A percentile compares a stretch with the other conserved stretches of the same genome.
These are phyloP conservation scores for Penicillium fuscoglaucum DNA, from an alignment of 2,329 filamentous ascomycete genomes.

Conservation along the genomic window DNA sequence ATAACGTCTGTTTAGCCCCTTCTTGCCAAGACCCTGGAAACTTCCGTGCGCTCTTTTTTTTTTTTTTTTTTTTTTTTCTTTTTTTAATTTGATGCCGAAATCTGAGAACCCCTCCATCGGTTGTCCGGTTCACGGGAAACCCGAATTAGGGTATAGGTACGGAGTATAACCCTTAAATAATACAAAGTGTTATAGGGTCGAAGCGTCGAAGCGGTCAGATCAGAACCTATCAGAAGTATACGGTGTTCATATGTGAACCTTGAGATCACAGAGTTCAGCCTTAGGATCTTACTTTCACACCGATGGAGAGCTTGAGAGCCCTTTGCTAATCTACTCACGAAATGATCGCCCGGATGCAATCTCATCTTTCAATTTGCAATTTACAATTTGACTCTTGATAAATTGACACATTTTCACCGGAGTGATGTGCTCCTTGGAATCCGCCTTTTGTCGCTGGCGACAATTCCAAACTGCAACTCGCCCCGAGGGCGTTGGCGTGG, in stretches of 20 bases:
- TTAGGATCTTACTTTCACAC: constrained; percentile 18
- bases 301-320: neutral
- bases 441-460: neutral
- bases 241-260: neutral
- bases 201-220: constrained; percentile 18
- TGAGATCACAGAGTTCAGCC: constrained; percentile 22
- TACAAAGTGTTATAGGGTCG: constrained; percentile 2
- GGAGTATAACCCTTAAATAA: neutral
- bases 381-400: neutral
- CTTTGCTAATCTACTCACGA: neutral
- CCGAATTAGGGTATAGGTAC: neutral
- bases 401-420: neutral
- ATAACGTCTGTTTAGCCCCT: constrained; percentile 23
- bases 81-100: neutral
- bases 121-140: neutral
- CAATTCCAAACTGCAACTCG: constrained; percentile 9
- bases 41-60: constrained; percentile 16
- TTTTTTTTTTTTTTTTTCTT: neutral
- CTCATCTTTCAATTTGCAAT: neutral
- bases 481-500: constrained; percentile 19
- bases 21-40: constrained; percentile 11
- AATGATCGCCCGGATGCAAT: constrained; percentile 3
- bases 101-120: neutral
- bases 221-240: constrained; percentile 11
- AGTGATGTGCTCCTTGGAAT: constrained; percentile 5